Base-by-base conservation (phyloP, 169 alveolate genomes). In the Plasmodium berghei region DNA sequence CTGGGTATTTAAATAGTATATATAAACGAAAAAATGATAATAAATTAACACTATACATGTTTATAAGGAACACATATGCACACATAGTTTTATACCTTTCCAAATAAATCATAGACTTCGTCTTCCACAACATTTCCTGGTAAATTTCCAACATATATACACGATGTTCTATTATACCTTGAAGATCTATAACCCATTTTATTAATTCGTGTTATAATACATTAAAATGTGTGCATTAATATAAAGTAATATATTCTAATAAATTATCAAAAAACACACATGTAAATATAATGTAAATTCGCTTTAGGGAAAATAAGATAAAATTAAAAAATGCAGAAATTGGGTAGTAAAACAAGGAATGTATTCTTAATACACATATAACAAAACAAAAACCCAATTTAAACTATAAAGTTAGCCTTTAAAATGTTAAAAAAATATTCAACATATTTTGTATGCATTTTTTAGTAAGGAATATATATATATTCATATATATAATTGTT, bases 71-170 rank as follows among this genome's bases (percentile, higher is more conserved):
- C 55, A 24, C 24, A 61, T 28, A 61, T 72, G 54, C 20, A 54
- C n/a, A 42, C 45, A 52, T 67, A 61, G 3, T 34, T 34, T 34
- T 34, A 63, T 66, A 91, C 94, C 92, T 92, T 92, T 56, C 72
- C 92, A 75, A 92, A 92, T 45, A 92, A 67, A 48, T 92, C 93
- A 55, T 88, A 89, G 66, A 92, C 92, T 56, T 92, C 95, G 18
- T 93, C 88, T 62, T 87, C 93, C 61, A 77, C 49, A 58, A 92
- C 92, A 80, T 88, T 88, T 34, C 92, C 95, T 77, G 95, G 95
- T 72, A 92, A 86, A 61, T 92, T 92, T 55, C 95, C 95, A 54
- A 92, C 95, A 72, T 83, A 92, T 69, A 92, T 87, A 34, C 95
- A 92, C 18, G 95, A 74, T 55, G 89, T 52, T 62, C 69, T 87